These are phyloP conservation scores for Lichtheimia ornata DNA, from an alignment of 371 early-diverging fungal species.

Conservation along the genomic window DNA sequence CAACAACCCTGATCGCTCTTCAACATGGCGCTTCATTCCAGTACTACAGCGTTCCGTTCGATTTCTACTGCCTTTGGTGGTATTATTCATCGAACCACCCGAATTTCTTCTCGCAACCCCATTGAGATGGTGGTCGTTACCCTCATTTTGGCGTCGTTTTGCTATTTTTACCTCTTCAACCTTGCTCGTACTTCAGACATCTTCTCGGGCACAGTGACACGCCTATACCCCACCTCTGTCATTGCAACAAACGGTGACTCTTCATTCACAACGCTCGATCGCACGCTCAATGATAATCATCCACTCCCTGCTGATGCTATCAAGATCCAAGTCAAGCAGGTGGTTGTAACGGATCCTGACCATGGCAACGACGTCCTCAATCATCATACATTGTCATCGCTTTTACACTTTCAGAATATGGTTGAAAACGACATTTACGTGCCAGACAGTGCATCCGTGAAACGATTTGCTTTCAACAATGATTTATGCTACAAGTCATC, in stretches of 20 bases:
- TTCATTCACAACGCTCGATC: conserved; percentile 38
- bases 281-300: conserved; percentile 10
- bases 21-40: not conserved
- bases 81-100: conserved; percentile 21
- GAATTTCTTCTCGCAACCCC: conserved; percentile 58
- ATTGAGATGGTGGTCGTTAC: conserved; percentile 82
- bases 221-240: conserved; percentile 55
- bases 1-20: not conserved
- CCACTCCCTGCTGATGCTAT: conserved; percentile 33
- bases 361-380: conserved; percentile 30
- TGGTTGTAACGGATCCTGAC: conserved; percentile 40
- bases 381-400: conserved; percentile 43
- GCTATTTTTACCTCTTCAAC: conserved; percentile 80
- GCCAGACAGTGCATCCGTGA: conserved; percentile 26
- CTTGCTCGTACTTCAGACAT: conserved; percentile 70
- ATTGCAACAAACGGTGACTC: conserved; percentile 42
- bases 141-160: conserved; percentile 72
- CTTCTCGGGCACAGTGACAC: conserved; percentile 56
- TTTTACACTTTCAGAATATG: conserved; percentile 51
- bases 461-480: conserved; percentile 33
- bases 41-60: conserved; percentile 24
- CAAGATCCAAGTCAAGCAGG: conserved; percentile 57
- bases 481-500: conserved; percentile 41
- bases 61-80: conserved; percentile 23
- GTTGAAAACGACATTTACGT: conserved; percentile 57